These are phyloP conservation scores for Podospora anserina DNA, from an alignment of 495 filamentous ascomycete genomes.

Conservation along the genomic window DNA sequence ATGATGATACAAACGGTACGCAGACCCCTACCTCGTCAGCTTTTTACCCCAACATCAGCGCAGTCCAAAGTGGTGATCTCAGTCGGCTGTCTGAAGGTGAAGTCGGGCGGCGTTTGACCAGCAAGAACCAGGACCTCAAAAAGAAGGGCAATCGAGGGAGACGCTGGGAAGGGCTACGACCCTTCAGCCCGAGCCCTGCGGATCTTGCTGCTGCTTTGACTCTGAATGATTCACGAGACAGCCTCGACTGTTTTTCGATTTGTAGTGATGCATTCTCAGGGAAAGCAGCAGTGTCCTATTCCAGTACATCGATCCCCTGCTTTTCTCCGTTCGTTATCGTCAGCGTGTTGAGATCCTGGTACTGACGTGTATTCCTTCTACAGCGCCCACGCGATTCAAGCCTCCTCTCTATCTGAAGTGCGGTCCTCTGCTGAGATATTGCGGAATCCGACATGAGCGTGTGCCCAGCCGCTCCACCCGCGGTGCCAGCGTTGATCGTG, in stretches of 20 bases:
- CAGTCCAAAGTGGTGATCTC: conserved; percentile 19
- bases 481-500: conserved; percentile 50
- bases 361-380: conserved; percentile 19
- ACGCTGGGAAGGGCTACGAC: conserved; percentile 23
- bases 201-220: conserved; percentile 9
- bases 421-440: conserved; percentile 85
- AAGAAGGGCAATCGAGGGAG: conserved; percentile 15
- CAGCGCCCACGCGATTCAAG: conserved; percentile 67
- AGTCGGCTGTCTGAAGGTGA: conserved; percentile 8
- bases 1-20: conserved; percentile 52
- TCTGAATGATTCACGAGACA: conserved; percentile 22
- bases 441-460: conserved; percentile 65
- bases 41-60: conserved; percentile 19
- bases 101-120: conserved; percentile 6
- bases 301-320: conserved; percentile 21
- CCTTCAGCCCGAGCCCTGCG: conserved; percentile 23
- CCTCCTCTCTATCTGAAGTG: conserved; percentile 83
- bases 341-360: neutral
- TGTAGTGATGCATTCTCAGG: conserved; percentile 18
- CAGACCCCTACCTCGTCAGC: conserved; percentile 14
- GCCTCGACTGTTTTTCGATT: conserved; percentile 23
- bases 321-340: conserved; percentile 1
- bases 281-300: conserved; percentile 14
- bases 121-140: conserved; percentile 19
- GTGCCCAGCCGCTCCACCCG: conserved; percentile 30